Conservation (phyloP, 208 protist genomes). For the Trypanosoma vivax region DNA sequence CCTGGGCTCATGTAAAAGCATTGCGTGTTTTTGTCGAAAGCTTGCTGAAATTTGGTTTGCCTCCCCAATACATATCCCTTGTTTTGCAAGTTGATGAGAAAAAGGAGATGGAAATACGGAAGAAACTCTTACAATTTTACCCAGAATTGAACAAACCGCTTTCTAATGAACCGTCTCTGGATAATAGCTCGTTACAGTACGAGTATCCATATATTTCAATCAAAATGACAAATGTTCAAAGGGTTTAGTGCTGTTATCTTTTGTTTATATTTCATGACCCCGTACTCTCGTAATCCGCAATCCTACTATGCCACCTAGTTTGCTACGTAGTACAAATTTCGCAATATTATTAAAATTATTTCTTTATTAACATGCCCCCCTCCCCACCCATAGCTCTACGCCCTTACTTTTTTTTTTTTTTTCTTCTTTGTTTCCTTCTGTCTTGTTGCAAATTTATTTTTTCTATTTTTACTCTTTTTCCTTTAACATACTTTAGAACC, state of each 20-base stretch:
- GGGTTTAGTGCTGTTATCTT: slow-evolving; percentile 14
- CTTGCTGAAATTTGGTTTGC: slow-evolving; percentile 85
- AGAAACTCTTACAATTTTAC: slow-evolving; percentile 68
- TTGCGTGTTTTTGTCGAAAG: slow-evolving; percentile 89
- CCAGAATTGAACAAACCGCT: slow-evolving; percentile 50
- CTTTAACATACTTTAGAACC: neutral
- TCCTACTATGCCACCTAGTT: too few relatives aligned
- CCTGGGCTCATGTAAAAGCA: slow-evolving; percentile 91
- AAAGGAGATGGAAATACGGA: slow-evolving; percentile 72
- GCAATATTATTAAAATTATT: slow-evolving; percentile 4
- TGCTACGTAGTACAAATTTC: too few relatives aligned
- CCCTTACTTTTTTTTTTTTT: slow-evolving; percentile 15
- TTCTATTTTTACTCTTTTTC: slow-evolving; percentile 23
- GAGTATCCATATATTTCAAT: slow-evolving; percentile 84
- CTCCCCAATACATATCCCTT: slow-evolving; percentile 77
- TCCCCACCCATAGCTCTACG: neutral
- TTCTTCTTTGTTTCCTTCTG: slow-evolving; percentile 7
- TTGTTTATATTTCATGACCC: neutral
- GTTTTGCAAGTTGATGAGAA: slow-evolving; percentile 61
- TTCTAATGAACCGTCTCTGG: slow-evolving; percentile 34
- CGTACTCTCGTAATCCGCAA: neutral
- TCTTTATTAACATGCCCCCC: neutral
- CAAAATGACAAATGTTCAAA: slow-evolving; percentile 76
- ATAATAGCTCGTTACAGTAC: slow-evolving; percentile 67
- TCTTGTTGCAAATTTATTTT: slow-evolving; percentile 4